phyloP scores from a whole-genome alignment of 805 yeast genomes.

The Candida boleticola region DNA sequence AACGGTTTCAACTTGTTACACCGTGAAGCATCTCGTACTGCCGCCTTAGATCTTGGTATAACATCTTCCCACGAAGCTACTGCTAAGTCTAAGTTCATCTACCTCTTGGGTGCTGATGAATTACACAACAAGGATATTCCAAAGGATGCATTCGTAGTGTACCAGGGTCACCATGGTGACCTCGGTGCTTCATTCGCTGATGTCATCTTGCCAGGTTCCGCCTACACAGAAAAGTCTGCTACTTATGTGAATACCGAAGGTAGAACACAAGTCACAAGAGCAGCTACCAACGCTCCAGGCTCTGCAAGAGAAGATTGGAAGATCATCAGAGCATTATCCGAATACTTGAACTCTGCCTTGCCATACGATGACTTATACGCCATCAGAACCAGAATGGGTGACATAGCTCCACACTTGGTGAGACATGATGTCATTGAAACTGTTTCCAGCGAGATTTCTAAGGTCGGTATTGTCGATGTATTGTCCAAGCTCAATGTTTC shows the following conservation, averaged over 20 bases:
- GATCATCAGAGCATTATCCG: conserved; percentile 78
- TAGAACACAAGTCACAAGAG: conserved; percentile 79
- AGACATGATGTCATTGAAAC: conserved; percentile 76
- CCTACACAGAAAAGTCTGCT: conserved; percentile 83
- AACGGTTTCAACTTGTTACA: conserved; percentile 79
- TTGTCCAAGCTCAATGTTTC: conserved; percentile 36
- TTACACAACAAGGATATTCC: conserved; percentile 67
- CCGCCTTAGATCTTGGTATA: conserved; percentile 84
- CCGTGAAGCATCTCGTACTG: conserved; percentile 84
- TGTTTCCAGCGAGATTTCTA: conserved; percentile 53
- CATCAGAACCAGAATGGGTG: conserved; percentile 66
- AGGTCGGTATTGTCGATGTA: conserved; percentile 53
- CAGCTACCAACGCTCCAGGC: conserved; percentile 86
- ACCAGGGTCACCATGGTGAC: conserved; percentile 93
- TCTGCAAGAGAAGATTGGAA: conserved; percentile 92
- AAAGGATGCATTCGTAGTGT: conserved; percentile 80
- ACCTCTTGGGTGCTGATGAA: conserved; percentile 84
- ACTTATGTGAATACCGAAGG: conserved; percentile 91
- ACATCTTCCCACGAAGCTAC: conserved; percentile 44
- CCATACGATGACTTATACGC: conserved; percentile 75
- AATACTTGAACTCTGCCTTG: conserved; percentile 65
- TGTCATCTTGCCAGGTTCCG: conserved; percentile 82
- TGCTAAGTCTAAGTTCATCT: conserved; percentile 68
- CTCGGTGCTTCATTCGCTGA: conserved; percentile 86
- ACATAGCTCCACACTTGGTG: conserved; percentile 77